Percentiles rank a stretch among this genome's conserved stretches.
phyloP scores from a whole-genome alignment of 805 yeast species.

The Candida cerambycidarum region DNA sequence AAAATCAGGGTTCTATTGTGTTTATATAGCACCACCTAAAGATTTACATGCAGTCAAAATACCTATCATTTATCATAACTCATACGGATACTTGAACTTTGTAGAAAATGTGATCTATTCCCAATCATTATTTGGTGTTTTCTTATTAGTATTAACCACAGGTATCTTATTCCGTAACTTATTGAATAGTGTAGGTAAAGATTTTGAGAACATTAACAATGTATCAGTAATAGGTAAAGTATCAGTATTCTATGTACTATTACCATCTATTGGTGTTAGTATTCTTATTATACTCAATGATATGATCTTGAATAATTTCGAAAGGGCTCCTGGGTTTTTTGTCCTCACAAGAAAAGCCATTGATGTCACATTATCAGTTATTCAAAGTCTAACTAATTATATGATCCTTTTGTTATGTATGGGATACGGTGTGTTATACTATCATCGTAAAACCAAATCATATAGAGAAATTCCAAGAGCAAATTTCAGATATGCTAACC shows the following conservation, averaged over 20 bases:
- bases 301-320: constrained; percentile 8
- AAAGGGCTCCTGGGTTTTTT: constrained; percentile 3
- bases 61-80: constrained; percentile 22
- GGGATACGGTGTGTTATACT: constrained; percentile 37
- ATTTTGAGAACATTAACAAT: constrained; percentile 26
- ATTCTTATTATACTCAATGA: constrained; percentile 1
- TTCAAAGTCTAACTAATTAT: constrained; percentile 12
- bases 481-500: constrained; percentile 6
- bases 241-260: constrained; percentile 24
- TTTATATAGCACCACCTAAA: constrained; percentile 26
- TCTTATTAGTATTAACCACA: constrained; percentile 18
- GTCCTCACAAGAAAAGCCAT: constrained; percentile 1
- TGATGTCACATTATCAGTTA: constrained; percentile 6
- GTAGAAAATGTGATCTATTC: constrained; percentile 18
- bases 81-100: constrained; percentile 27
- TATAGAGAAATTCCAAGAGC: constrained; percentile 19
- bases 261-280: constrained; percentile 18
- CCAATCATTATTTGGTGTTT: constrained; percentile 15
- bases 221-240: constrained; percentile 29
- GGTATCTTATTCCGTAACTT: constrained; percentile 26
- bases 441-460: constrained; percentile 22
- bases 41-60: constrained; percentile 12
- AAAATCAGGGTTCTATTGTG: constrained; percentile 30
- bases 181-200: constrained; percentile 24
- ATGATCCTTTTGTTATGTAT: constrained; percentile 27